These are phyloP conservation scores for Zoysia matrella DNA, from an alignment of 202 grass and related monocot species.

Conservation along the genomic window DNA sequence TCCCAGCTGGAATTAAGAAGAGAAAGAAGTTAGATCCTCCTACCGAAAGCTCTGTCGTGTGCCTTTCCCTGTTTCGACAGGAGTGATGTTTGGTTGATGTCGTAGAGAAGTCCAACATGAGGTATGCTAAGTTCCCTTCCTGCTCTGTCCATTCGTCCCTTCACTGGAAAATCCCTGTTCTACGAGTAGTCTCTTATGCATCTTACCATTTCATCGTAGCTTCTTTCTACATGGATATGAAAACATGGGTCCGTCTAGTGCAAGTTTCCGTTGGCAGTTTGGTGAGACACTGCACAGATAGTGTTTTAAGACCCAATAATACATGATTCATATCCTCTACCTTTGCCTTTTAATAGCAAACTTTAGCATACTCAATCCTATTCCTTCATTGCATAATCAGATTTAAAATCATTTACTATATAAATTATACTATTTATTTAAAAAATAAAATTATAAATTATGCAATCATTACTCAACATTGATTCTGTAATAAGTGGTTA, in stretches of 20 bases:
- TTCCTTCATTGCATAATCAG: no score
- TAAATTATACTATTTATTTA: no score
- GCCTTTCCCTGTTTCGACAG: no score
- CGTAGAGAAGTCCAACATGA: conserved; percentile 28
- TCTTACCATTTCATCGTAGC: neutral
- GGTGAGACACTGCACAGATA: conserved; percentile 9
- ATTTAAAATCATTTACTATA: no score
- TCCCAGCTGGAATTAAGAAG: conserved; percentile 20
- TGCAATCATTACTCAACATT: no score
- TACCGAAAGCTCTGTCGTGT: conserved; percentile 29
- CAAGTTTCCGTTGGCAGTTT: conserved; percentile 39
- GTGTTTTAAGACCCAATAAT: neutral
- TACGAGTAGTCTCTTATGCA: neutral
- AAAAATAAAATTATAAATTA: no score
- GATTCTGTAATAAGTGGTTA: no score
- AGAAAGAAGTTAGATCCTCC: conserved; percentile 29
- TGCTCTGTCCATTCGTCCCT: neutral
- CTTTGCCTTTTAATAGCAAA: no score
- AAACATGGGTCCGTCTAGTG: conserved; percentile 19
- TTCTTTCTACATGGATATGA: neutral
- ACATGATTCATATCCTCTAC: no score
- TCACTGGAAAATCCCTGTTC: neutral
- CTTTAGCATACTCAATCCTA: no score
- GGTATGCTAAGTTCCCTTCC: neutral
- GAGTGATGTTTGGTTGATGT: conserved; percentile 14